Base-by-base conservation (phyloP, 306 rosid genomes). In the Nissolia schottii region DNA sequence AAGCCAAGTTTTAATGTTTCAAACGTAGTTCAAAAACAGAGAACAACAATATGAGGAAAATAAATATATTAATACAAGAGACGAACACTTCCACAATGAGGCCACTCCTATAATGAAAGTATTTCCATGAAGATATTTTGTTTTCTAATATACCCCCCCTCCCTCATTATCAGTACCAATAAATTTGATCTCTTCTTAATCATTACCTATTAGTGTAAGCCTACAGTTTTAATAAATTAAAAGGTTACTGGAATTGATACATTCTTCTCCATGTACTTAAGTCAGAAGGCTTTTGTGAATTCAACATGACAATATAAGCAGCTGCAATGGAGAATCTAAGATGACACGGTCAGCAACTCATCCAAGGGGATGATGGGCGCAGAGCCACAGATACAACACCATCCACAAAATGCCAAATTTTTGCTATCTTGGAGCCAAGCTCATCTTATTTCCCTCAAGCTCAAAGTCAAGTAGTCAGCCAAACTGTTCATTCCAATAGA, bases 31-130 rank as follows among this genome's bases (percentile, higher is more conserved):
- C 3, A 10, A 38, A 48, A 72, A 31, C 20, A 43, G 6, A 24
- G 14, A 43, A 20, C 43, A 28, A 55, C 48, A 48, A 40, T 3
- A 70, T 28, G 55, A 32, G 28, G 40, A 49, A 79, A 59, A 66
- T 51, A 66, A 24, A 71, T 55, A 59, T 63, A 31, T 64, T 64
- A 62, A 16, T 56, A 20, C 45, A 67, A 53, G 27, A 68, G 76
- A 38, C 40, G 58, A 23, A 18, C 49, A 34, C n/a, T 25, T 14
- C 19, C 41, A 16, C 1, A 8, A 49, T 58, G 32, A 29, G 22
- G 64, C 23, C 64, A 15, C 64, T 29, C 40, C 40, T 56, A 56
- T 13, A 13, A 14, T 56, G 22, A 56, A 56, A n/a, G 2, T 56
- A 27, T 56, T 13, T 9, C 20, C 40, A 25, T 14, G 40, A 2